phyloP scores from a whole-genome alignment of 129 eudicot genomes.

The Helianthus tuberosus region DNA sequence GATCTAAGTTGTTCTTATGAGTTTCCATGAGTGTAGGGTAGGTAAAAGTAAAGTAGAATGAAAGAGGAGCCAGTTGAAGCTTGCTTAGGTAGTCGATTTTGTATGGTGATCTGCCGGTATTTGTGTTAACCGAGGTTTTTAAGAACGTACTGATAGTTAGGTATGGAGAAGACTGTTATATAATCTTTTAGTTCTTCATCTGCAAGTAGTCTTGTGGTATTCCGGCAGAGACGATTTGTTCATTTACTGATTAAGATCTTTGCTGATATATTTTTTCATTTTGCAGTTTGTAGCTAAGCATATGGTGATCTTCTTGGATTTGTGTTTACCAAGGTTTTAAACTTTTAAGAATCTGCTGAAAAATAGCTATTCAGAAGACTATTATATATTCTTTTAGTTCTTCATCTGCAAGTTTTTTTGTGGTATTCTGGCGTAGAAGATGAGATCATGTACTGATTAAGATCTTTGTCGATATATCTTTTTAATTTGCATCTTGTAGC shows the following conservation, averaged over 20 bases:
- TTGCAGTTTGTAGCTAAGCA: background rate
- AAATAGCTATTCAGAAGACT: no score
- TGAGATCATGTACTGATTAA: background rate
- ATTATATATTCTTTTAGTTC: no score
- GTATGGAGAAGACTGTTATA: conserved; percentile 7
- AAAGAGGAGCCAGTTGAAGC: background rate
- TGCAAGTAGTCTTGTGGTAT: conserved; percentile 5
- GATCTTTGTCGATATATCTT: background rate
- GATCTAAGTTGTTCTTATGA: background rate
- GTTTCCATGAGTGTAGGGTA: background rate
- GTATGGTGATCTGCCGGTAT: background rate
- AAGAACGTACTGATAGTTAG: conserved; percentile 6
- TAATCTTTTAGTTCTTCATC: background rate
- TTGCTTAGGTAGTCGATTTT: background rate
- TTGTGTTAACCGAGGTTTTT: background rate
- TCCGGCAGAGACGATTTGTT: background rate
- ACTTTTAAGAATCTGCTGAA: no score
- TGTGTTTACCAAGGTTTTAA: no score
- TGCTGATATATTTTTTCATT: background rate
- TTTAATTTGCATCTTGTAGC: background rate
- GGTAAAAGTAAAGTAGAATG: background rate
- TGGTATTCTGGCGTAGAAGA: conserved; percentile 9
- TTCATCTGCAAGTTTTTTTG: background rate
- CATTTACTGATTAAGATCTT: background rate
- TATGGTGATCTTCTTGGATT: no score